phyloP scores from a whole-genome alignment of 2,329 filamentous ascomycete species.

The Cylindrodendrum hubeiense region DNA sequence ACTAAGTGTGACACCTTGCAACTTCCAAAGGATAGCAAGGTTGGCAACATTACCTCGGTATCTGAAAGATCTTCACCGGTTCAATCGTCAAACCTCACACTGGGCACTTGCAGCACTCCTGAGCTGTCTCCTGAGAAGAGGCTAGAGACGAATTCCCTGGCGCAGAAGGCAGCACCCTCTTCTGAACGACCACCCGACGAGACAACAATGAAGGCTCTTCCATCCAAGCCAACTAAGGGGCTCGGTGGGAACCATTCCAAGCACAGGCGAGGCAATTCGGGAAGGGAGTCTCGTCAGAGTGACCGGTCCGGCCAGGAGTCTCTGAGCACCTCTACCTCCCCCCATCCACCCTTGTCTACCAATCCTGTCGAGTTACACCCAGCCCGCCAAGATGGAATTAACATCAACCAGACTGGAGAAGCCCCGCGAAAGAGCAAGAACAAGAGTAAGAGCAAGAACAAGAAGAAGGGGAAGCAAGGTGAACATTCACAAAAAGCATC shows the following conservation, averaged over 20 bases:
- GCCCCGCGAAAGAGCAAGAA: constrained; percentile 33
- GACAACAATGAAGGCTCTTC: not conserved
- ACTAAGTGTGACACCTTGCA: not conserved
- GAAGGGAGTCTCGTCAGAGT: not conserved
- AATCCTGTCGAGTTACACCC: not conserved
- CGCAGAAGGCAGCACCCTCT: not conserved
- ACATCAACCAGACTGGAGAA: not conserved
- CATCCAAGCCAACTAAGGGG: not conserved
- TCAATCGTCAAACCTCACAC: constrained; percentile 21
- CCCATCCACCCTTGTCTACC: not conserved
- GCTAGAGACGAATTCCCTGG: not conserved
- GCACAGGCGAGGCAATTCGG: not conserved
- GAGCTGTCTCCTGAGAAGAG: constrained; percentile 17
- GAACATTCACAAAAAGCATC: not conserved
- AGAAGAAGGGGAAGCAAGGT: constrained; percentile 38
- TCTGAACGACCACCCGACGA: not conserved
- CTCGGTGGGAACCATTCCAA: not conserved
- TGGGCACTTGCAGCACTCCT: constrained; percentile 25
- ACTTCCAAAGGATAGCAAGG: constrained; percentile 2
- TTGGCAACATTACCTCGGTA: constrained; percentile 13
- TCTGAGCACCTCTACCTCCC: constrained; percentile 6
- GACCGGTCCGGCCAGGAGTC: constrained; percentile 5
- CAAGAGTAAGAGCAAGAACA: constrained; percentile 40
- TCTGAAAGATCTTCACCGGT: constrained; percentile 28
- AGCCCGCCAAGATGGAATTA: not conserved